These are phyloP conservation scores for Penicillium griseofulvum DNA, from an alignment of 2,329 filamentous ascomycete species.

Conservation along the genomic window DNA sequence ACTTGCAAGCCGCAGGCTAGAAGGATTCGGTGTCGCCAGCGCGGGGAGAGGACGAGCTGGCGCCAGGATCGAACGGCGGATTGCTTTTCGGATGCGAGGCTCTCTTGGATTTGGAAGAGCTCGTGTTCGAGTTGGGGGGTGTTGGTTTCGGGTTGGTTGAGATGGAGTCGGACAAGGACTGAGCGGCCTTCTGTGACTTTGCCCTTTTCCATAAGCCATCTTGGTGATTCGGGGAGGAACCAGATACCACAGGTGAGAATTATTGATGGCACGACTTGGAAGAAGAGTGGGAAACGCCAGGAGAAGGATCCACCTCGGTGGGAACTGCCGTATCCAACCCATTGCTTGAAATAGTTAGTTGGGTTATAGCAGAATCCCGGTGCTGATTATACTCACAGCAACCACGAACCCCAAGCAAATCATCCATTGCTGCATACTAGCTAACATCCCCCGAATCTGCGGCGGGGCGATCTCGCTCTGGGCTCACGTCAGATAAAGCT, in stretches of 20 bases:
- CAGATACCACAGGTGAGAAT: slow-evolving; percentile 35
- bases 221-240: slow-evolving; percentile 36
- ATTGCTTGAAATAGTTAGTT: slow-evolving; percentile 33
- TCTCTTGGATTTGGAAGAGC: slow-evolving; percentile 42
- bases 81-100: slow-evolving; percentile 38
- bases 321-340: slow-evolving; percentile 51
- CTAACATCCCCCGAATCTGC: slow-evolving; percentile 40
- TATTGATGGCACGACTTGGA: slow-evolving; percentile 43
- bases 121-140: slow-evolving; percentile 41
- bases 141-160: slow-evolving; percentile 31
- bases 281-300: slow-evolving; percentile 37
- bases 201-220: slow-evolving; percentile 41
- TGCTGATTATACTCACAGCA: slow-evolving; percentile 33
- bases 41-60: slow-evolving; percentile 43
- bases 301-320: slow-evolving; percentile 31
- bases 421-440: slow-evolving; percentile 48
- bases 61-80: slow-evolving; percentile 40
- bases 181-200: slow-evolving; percentile 33
- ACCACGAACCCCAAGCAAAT: slow-evolving; percentile 45
- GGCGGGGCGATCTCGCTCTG: slow-evolving; percentile 43
- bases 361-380: not conserved
- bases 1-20: slow-evolving; percentile 51
- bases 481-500: slow-evolving; percentile 3
- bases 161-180: slow-evolving; percentile 34
- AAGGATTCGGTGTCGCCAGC: slow-evolving; percentile 48